phyloP scores from a whole-genome alignment of 768 basidiomycete species.

The Leccinellum rugosiceps region DNA sequence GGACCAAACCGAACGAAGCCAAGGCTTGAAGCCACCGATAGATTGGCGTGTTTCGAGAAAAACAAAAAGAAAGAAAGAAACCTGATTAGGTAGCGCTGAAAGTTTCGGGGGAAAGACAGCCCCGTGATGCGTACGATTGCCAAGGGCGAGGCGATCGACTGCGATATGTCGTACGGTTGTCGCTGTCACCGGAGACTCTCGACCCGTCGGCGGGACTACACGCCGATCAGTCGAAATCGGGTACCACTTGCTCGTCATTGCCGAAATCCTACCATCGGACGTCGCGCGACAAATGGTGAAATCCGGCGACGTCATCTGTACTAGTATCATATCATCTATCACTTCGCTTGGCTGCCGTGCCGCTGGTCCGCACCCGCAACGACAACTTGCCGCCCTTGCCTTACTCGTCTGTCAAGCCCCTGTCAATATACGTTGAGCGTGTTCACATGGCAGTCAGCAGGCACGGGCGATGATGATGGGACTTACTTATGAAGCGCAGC shows the following conservation, averaged over 20 bases:
- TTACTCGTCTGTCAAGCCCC: conserved; percentile 2
- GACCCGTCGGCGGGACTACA: not conserved
- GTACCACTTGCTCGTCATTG: not conserved
- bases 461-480: conserved; percentile 9
- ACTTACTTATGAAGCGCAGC: not conserved
- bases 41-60: conserved; percentile 16
- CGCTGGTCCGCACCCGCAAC: not conserved
- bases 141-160: not conserved
- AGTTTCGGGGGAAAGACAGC: not conserved
- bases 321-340: not conserved
- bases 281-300: not conserved
- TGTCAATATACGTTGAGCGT: not conserved
- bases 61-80: not conserved
- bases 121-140: not conserved
- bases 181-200: not conserved
- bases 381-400: conserved; percentile 13
- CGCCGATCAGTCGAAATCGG: conserved; percentile 7
- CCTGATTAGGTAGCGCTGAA: conserved; percentile 18
- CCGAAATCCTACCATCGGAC: not conserved
- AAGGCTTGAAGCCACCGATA: not conserved
- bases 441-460: conserved; percentile 13
- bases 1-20: conserved; percentile 1
- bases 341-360: not conserved
- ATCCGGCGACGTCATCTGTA: not conserved
- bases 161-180: not conserved